phyloP scores from a whole-genome alignment of 352 stramenopile genomes.

The Phytopythium montanum region DNA sequence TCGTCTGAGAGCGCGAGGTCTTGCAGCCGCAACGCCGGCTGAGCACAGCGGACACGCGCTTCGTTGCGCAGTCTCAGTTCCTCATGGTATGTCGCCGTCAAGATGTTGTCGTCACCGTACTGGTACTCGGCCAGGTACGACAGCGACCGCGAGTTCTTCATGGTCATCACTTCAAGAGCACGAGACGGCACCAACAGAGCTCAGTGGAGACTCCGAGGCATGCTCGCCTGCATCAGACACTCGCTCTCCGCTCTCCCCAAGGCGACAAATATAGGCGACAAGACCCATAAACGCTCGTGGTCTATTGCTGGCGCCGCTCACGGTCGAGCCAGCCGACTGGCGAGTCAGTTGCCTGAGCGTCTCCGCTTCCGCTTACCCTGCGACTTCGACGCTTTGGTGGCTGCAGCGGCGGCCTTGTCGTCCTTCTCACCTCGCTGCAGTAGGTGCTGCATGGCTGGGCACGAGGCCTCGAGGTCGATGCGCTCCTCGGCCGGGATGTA shows the following conservation, averaged over 20 bases:
- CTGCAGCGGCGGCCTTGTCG: neutral
- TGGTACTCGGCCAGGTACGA: constrained; percentile 63
- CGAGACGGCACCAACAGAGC: neutral
- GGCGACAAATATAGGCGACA: neutral
- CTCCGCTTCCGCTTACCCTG: constrained; percentile 19
- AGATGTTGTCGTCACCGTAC: constrained; percentile 56
- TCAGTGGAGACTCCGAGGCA: neutral
- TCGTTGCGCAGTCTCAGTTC: constrained; percentile 42
- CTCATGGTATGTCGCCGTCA: constrained; percentile 48
- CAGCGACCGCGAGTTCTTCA: constrained; percentile 51
- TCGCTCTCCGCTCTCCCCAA: no score
- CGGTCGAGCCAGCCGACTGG: neutral
- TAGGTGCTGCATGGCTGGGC: constrained; percentile 64
- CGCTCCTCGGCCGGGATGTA: constrained; percentile 75
- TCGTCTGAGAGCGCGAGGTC: constrained; percentile 27
- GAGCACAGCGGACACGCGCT: constrained; percentile 38
- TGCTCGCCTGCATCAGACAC: neutral
- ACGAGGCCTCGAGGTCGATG: constrained; percentile 60
- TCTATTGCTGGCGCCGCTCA: neutral
- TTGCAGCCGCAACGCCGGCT: constrained; percentile 30
- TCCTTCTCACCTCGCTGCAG: constrained; percentile 19
- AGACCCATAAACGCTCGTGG: neutral
- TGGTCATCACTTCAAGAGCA: constrained; percentile 7
- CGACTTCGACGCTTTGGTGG: constrained; percentile 1
- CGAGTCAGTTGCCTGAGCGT: neutral